Base-by-base conservation (phyloP, 129 eudicot species). In the Helianthus annuus region DNA sequence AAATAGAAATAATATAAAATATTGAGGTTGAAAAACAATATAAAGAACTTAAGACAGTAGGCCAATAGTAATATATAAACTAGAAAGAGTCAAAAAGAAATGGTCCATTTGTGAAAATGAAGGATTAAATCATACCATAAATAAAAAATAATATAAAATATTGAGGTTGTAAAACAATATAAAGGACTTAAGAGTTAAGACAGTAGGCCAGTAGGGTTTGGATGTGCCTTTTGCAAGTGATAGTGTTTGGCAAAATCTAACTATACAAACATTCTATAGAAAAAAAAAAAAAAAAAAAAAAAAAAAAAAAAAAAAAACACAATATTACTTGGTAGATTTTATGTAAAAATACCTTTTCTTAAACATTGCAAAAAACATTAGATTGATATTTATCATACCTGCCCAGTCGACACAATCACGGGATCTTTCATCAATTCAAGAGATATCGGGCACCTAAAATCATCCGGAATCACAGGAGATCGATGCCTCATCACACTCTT, bases 381-480 rank as follows among this genome's bases (percentile, higher is more conserved):
- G 4, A 46, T 22, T 32, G 12, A 4, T 54, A 71, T 66, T 56
- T 61, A 63, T 44, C 63, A 24, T 68, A 94, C 99, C 99, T 94
- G 99, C 14, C 98, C 99, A 1, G 99, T 90, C 4, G 99, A 94
- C 73, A 94, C 99, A 72, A 94, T 94, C 48, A 94, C 99, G 29
- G 99, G 99, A 84, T 94, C 99, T 84, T 81, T 89, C 99, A 94
- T 94, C 80, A 94, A 77, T 83, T 94, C 99, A 45, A 94, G 95
- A 13, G 99, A 90, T 78, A 94, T 88, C 11, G 99, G 98, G 71
- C 99, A 94, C 52, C 97, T 92, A 59, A 94, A 94, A 79, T 94
- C 99, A 54, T 90, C 99, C 3, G 99, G 99, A 36, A 94, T 90
- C 16, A 94, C 92, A 16, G 99, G 99, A 60, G 97, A 90, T 71